Evolutionary conservation across 768 basidiomycete genomes (phyloP), one percentile per base, ranked within the genome.

Genomic region (Boletus coccyginus): DNA sequence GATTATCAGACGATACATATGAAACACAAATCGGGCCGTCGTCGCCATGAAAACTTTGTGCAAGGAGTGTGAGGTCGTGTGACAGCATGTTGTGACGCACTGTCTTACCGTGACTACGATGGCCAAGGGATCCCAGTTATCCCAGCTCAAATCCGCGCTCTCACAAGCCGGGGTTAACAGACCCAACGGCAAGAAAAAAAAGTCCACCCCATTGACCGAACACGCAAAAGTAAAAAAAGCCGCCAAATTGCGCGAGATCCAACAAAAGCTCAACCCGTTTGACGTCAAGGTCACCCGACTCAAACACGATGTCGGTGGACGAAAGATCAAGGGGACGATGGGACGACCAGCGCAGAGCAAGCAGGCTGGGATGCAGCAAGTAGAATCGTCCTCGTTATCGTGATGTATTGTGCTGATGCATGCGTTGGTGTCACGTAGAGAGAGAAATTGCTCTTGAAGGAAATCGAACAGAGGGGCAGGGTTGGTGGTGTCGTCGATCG

Each of bases 401-500:
- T 46, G 32, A 24, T 52, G 38, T 36, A 45, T 27, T 43, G 43
- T 54, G 13, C 53, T 62, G 53, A 63, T 53, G 42, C 16, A 0
- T 17, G 46, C 44, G 11, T 55, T 11, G 35, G 29, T 38, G 29
- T 48, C 3, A 29, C 10, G 11, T 40, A 97, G 94, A 78, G 96
- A 46, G 92, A 89, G 71, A 88, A 88, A 77, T 90, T 87, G 0
- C 75, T 99, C 24, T 73, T 98, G 52, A 94, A 94, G 57, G 94
- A 98, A 74, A 88, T 85, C 51, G 83, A 92, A 57, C 83, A 89
- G 48, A 88, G 85, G 61, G 86, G 83, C 46, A 88, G 86, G 60
- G 85, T 89, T 11, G 95, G 94, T 7, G 92, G 94, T 7, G 87
- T 99, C 55, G 75, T 95, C 54, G 97, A 99, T 73, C 83, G 92